Percentiles rank a stretch among this genome's conserved stretches.
Conservation (phyloP, 2,329 filamentous ascomycete genomes). For the Sclerotinia trifoliorum region DNA sequence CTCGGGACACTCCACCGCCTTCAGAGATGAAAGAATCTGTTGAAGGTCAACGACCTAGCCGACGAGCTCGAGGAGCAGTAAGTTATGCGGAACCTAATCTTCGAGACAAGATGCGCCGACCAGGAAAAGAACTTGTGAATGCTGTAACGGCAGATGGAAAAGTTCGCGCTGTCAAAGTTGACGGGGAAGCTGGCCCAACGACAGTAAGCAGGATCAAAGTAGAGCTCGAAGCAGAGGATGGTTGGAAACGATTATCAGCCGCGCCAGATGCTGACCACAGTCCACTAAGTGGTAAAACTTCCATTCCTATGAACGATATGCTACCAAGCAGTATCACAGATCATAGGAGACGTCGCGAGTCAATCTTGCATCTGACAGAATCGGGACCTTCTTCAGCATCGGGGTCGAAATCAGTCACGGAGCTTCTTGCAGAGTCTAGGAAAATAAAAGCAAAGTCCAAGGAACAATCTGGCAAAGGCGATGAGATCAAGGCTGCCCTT, state of each 20-base stretch:
- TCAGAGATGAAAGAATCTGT: slow-evolving; percentile 54
- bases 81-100: slow-evolving; percentile 83
- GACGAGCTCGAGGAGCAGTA: slow-evolving; percentile 65
- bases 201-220: slow-evolving; percentile 32
- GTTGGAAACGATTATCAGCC: slow-evolving; percentile 36
- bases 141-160: slow-evolving; percentile 67
- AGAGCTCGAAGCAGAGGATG: slow-evolving; percentile 37
- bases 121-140: slow-evolving; percentile 72
- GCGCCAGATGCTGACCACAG: slow-evolving; percentile 37
- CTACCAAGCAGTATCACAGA: slow-evolving; percentile 36
- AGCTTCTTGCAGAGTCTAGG: slow-evolving; percentile 37
- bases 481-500: slow-evolving; percentile 27
- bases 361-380: slow-evolving; percentile 35
- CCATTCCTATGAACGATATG: slow-evolving; percentile 25
- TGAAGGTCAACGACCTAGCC: slow-evolving; percentile 61
- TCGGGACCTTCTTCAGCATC: slow-evolving; percentile 26
- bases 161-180: slow-evolving; percentile 34
- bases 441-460: slow-evolving; percentile 34
- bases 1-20: slow-evolving; percentile 59
- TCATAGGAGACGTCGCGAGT: slow-evolving; percentile 39
- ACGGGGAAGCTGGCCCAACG: slow-evolving; percentile 28
- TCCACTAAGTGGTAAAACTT: slow-evolving; percentile 35
- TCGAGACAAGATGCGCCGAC: slow-evolving; percentile 78
- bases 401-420: slow-evolving; percentile 35
- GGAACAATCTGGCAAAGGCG: slow-evolving; percentile 28